A percentile compares a stretch with the other conserved stretches of the same genome.
phyloP scores from a whole-genome alignment of 257 asterid genomes.

The Mitragyna speciosa region DNA sequence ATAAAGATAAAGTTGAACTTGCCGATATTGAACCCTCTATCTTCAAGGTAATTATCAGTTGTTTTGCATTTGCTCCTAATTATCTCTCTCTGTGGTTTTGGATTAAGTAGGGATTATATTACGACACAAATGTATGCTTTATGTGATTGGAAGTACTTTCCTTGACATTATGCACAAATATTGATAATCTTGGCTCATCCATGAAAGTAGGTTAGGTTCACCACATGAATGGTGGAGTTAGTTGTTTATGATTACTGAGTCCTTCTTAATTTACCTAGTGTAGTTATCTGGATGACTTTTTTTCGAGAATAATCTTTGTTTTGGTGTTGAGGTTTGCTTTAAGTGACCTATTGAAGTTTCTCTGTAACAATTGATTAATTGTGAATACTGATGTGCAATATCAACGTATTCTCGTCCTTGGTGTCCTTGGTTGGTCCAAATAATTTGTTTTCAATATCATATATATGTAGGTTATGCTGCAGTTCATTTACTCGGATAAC shows the following conservation, averaged over 20 bases:
- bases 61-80: neutral
- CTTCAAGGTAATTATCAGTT: slow-evolving; percentile 54
- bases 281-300: too few relatives aligned
- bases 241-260: neutral
- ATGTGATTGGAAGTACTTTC: neutral
- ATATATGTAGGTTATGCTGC: slow-evolving; percentile 80
- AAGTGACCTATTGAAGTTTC: neutral
- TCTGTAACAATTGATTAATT: neutral
- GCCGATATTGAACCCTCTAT: slow-evolving; percentile 82
- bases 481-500: slow-evolving; percentile 67
- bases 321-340: neutral
- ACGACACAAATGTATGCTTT: neutral
- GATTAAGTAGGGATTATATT: neutral
- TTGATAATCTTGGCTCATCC: neutral
- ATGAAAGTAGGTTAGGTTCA: neutral
- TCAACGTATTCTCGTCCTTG: neutral
- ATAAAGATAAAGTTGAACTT: slow-evolving; percentile 50
- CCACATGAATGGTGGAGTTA: neutral
- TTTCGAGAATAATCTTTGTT: neutral
- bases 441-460: slow-evolving; percentile 13
- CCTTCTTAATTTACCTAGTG: neutral
- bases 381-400: neutral
- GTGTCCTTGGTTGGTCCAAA: slow-evolving; percentile 10
- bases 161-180: neutral
- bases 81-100: neutral